Percentiles rank a stretch among this genome's conserved stretches.
These are phyloP conservation scores for Backusella luteola DNA, from an alignment of 192 early-diverging fungal species.

Conservation along the genomic window DNA sequence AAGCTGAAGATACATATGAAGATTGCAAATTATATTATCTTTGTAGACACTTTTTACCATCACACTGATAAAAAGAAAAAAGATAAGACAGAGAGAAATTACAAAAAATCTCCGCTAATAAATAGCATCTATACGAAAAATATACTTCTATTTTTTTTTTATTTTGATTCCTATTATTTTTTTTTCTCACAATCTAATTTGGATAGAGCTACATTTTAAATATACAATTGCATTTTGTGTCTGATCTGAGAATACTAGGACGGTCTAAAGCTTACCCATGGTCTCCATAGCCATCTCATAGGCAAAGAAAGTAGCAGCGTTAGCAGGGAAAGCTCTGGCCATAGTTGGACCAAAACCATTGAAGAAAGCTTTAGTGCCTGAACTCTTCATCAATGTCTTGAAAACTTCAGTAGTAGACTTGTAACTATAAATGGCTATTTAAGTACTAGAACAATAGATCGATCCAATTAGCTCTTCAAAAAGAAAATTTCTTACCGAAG, in stretches of 20 bases:
- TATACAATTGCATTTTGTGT: neutral
- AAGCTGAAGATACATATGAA: too few relatives aligned
- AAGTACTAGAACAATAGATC: neutral
- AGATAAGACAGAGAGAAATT: neutral
- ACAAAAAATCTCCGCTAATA: neutral
- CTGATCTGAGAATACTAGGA: neutral
- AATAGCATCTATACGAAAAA: neutral
- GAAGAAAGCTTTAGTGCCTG: conserved; percentile 67
- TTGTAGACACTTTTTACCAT: neutral
- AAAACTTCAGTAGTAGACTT: conserved; percentile 35
- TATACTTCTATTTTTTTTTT: neutral
- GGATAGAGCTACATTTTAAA: neutral
- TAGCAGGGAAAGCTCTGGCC: conserved; percentile 80
- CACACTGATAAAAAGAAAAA: neutral
- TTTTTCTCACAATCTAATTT: conserved; percentile 4
- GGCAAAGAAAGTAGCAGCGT: conserved; percentile 81
- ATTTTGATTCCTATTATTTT: neutral
- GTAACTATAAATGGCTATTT: neutral
- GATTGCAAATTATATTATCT: neutral
- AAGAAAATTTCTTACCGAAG: conserved; percentile 37
- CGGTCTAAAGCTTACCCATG: conserved; percentile 9
- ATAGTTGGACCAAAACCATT: conserved; percentile 82
- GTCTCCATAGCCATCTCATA: conserved; percentile 63
- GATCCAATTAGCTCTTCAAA: neutral
- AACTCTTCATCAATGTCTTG: conserved; percentile 49